These are phyloP conservation scores for Barbarea vulgaris DNA, from an alignment of 345 rosid species.

Conservation along the genomic window DNA sequence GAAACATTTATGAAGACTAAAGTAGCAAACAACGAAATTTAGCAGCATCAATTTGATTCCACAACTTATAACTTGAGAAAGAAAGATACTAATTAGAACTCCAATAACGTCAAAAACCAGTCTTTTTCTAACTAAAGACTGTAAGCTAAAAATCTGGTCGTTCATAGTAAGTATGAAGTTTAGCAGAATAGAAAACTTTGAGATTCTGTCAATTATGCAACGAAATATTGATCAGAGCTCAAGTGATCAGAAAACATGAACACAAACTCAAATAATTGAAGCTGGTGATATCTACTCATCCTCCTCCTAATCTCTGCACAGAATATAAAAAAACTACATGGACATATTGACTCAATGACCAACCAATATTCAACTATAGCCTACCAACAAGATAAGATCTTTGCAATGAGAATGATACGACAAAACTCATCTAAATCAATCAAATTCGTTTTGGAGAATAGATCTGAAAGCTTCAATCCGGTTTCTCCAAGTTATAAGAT, in stretches of 20 bases:
- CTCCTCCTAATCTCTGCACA: background rate
- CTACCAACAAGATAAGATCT: background rate
- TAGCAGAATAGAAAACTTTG: background rate
- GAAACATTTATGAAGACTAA: constrained; percentile 8
- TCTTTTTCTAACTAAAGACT: background rate
- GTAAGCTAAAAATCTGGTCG: background rate
- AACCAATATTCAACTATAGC: background rate
- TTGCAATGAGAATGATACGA: constrained; percentile 8
- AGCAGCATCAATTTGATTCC: constrained; percentile 8
- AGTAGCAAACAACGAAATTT: background rate
- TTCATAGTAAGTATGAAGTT: background rate
- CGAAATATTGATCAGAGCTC: background rate
- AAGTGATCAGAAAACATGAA: background rate
- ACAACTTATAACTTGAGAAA: background rate
- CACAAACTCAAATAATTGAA: background rate
- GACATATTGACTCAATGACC: background rate
- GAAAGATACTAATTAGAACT: background rate
- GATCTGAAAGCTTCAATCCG: background rate
- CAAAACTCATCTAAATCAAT: constrained; percentile 10
- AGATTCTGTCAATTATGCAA: background rate
- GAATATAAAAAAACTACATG: background rate
- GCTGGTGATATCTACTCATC: background rate
- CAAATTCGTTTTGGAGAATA: constrained; percentile 1
- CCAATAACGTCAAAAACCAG: background rate
- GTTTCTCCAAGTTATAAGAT: background rate